These are phyloP conservation scores for Juglanconis oblonga DNA, from an alignment of 2,329 filamentous ascomycete species.

Conservation along the genomic window DNA sequence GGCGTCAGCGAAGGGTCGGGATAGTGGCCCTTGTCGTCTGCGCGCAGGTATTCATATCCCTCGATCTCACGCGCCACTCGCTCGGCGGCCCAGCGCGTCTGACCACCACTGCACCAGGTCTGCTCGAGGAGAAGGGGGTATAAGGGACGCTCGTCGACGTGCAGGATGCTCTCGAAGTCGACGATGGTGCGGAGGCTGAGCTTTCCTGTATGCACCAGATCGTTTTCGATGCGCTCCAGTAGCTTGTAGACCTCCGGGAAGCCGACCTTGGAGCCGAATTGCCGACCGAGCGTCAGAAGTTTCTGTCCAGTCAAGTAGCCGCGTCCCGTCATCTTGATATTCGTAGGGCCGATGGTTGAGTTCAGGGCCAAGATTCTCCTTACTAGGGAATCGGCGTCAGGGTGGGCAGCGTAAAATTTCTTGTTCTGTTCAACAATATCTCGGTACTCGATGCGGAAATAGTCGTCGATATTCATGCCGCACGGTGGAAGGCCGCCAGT, in stretches of 20 bases:
- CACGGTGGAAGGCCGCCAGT: conserved; percentile 67
- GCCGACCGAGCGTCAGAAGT: conserved; percentile 57
- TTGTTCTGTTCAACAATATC: conserved; percentile 59
- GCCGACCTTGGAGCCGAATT: conserved; percentile 45
- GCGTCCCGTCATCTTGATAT: conserved; percentile 40
- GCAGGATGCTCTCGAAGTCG: conserved; percentile 36
- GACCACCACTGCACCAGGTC: conserved; percentile 59
- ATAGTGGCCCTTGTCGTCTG: conserved; percentile 24
- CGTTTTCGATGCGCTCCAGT: conserved; percentile 22
- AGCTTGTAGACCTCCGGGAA: conserved; percentile 10
- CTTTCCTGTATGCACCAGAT: not conserved
- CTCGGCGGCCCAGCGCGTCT: conserved; percentile 61
- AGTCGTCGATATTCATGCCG: conserved; percentile 54
- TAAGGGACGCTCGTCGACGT: conserved; percentile 58
- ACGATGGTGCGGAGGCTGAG: not conserved
- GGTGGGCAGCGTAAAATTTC: conserved; percentile 63
- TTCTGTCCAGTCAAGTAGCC: conserved; percentile 55
- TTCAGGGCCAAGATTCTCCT: conserved; percentile 31
- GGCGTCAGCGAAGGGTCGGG: conserved; percentile 20
- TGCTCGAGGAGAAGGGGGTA: conserved; percentile 69
- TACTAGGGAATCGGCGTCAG: conserved; percentile 61
- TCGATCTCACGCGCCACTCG: conserved; percentile 38
- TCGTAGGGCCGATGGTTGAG: not conserved
- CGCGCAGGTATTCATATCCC: conserved; percentile 29
- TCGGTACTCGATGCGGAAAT: conserved; percentile 58